phyloP scores from a whole-genome alignment of 2,329 filamentous ascomycete genomes.

The Exophiala calicioides region DNA sequence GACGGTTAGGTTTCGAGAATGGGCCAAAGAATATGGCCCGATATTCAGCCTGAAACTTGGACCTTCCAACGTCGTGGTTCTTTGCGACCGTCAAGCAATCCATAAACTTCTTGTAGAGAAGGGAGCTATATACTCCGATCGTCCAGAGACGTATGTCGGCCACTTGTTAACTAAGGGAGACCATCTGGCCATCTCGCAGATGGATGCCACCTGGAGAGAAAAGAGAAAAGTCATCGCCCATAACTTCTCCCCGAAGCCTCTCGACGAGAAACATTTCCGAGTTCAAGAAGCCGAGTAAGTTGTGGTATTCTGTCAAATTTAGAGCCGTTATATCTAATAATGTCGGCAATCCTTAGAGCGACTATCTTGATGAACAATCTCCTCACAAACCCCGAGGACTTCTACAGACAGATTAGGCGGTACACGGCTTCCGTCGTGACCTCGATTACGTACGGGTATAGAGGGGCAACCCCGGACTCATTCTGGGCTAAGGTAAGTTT shows the following conservation, averaged over 20 bases:
- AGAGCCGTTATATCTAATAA: too few species aligned
- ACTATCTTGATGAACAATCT: conserved; percentile 14
- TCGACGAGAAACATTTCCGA: conserved; percentile 41
- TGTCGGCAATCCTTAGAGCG: too few species aligned
- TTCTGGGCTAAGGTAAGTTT: conserved; percentile 16
- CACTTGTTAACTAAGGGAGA: conserved; percentile 47
- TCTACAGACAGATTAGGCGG: conserved; percentile 11
- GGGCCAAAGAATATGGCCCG: conserved; percentile 39
- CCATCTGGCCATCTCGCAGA: conserved; percentile 50
- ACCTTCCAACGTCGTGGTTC: conserved; percentile 41
- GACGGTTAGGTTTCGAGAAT: conserved; percentile 16
- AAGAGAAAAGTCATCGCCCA: conserved; percentile 48
- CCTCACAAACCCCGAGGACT: conserved; percentile 9
- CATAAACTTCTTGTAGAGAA: conserved; percentile 31
- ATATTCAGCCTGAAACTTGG: conserved; percentile 47
- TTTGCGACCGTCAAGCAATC: conserved; percentile 35
- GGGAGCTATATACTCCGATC: conserved; percentile 35
- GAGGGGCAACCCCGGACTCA: conserved; percentile 34
- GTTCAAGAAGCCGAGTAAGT: conserved; percentile 51
- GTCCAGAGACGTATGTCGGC: conserved; percentile 36
- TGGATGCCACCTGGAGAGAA: conserved; percentile 47
- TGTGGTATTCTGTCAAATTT: neutral
- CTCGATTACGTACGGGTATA: conserved; percentile 53
- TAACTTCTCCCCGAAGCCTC: conserved; percentile 40
- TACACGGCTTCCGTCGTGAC: conserved; percentile 47